These are phyloP conservation scores for Chimonanthus salicifolius DNA, from an alignment of 164 flowering plant genomes.

Conservation along the genomic window DNA sequence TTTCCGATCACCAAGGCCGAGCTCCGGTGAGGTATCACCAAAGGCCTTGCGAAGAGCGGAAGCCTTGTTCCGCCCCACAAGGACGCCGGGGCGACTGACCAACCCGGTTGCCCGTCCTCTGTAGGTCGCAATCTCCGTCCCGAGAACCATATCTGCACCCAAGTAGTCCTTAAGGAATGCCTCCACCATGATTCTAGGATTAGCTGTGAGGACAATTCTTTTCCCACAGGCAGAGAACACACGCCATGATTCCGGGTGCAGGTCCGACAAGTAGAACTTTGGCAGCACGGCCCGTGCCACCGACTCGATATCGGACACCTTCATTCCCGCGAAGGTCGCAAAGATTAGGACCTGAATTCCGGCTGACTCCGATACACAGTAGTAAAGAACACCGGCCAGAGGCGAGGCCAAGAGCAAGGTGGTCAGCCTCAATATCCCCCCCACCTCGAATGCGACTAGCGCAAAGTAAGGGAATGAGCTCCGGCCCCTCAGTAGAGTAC, in stretches of 20 bases:
- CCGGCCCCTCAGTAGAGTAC: conserved; percentile 29
- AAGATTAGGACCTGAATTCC: conserved; percentile 35
- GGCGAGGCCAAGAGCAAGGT: conserved; percentile 28
- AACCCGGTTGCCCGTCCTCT: conserved; percentile 36
- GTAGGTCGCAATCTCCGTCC: conserved; percentile 25
- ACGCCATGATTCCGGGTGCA: conserved; percentile 39
- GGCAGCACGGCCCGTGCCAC: conserved; percentile 45
- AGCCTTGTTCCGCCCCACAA: conserved; percentile 31
- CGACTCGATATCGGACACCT: conserved; percentile 29
- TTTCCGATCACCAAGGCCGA: conserved; percentile 37
- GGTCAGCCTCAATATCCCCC: conserved; percentile 27
- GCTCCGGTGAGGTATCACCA: conserved; percentile 22
- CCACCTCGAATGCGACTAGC: conserved; percentile 33
- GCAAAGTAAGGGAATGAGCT: conserved; percentile 42
- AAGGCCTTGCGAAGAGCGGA: conserved; percentile 25
- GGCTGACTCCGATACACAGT: conserved; percentile 25
- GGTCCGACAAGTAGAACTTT: conserved; percentile 34
- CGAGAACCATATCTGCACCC: conserved; percentile 24
- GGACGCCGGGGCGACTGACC: conserved; percentile 27
- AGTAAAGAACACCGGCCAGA: conserved; percentile 24
- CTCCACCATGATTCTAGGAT: conserved; percentile 31
- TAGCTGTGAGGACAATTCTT: conserved; percentile 29
- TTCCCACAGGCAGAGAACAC: conserved; percentile 38
- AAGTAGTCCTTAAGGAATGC: conserved; percentile 25
- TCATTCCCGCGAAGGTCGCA: conserved; percentile 31